Evolutionary conservation across 352 stramenopile genomes (phyloP), one percentile per base, ranked within the genome.

Genomic region (Aphanomyces stellatus): DNA sequence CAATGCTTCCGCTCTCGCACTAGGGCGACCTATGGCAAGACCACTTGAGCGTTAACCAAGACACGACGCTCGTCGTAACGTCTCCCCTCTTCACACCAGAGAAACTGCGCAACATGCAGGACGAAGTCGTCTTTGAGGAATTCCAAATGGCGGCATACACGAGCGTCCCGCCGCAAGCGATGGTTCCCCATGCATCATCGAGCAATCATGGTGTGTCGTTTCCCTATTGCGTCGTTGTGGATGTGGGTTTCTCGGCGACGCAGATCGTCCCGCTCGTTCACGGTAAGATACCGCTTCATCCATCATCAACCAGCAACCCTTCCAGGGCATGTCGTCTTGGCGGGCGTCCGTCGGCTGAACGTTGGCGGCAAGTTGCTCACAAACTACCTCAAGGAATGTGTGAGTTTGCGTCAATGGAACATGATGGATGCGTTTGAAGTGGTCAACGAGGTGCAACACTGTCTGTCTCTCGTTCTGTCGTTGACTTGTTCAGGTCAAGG

Each of bases 331-430:
- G 56, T 60, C 34, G 22, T 51, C 2, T 35, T 65, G 33, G 34
- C 35, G 11, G 75, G 69, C 3, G 78, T 90, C 61, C 72, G 80
- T 28, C 74, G 88, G 42, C 42, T 99, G 42, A 94, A 98, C 72
- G 84, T 99, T 24, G 96, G 96, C 33, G 96, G 95, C 24, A 98
- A 98, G 66, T 72, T 98, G 55, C 76, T 99, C 62, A 98, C 95
- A 2, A 98, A 98, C 76, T 98, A 98, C 70, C 74, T 98, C 4
- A 98, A 98, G 69, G 95, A 99, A 76, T 83, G 96, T 51, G 82
- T 98, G 8, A 98, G 88, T 11, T 99, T 96, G 70, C 82, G 96
- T 13, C 95, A 99, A 71, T 97, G 86, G 76, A 98, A 99, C 71
- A 88, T 99, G 62, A 97, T 98, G 90, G 93, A 98, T 73, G 82